Evolutionary conservation across 805 yeast genomes (phyloP).

Genomic region (Metschnikowia similis): DNA sequence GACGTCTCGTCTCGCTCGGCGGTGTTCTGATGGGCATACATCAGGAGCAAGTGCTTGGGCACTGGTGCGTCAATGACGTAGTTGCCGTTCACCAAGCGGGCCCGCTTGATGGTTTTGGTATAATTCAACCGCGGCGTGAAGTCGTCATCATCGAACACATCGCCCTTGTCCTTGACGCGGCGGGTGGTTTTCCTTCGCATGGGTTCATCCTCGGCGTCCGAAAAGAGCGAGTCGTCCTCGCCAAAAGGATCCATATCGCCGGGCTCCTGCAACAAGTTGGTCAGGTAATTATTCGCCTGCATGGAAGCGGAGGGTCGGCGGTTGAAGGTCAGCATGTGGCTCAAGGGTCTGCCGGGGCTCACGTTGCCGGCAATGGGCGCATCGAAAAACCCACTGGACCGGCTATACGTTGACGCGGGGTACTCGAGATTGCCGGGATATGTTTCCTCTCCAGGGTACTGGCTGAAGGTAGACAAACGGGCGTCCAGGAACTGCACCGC

Average conservation of each 20-base stretch:
- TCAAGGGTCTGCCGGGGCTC: neutral
- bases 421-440: slow-evolving; percentile 11
- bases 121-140: slow-evolving; percentile 39
- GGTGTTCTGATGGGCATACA: slow-evolving; percentile 20
- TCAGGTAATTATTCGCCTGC: slow-evolving; percentile 29
- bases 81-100: slow-evolving; percentile 51
- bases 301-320: slow-evolving; percentile 9
- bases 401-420: slow-evolving; percentile 15
- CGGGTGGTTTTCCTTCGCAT: slow-evolving; percentile 25
- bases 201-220: slow-evolving; percentile 35
- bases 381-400: slow-evolving; percentile 6
- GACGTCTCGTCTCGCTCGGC: slow-evolving; percentile 52
- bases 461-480: slow-evolving; percentile 7
- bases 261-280: slow-evolving; percentile 38
- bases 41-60: slow-evolving; percentile 34
- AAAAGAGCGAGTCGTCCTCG: slow-evolving; percentile 40
- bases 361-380: neutral
- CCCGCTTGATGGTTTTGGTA: slow-evolving; percentile 41
- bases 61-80: slow-evolving; percentile 43
- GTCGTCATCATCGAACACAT: slow-evolving; percentile 30
- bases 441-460: slow-evolving; percentile 1
- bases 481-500: slow-evolving; percentile 8
- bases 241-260: slow-evolving; percentile 41
- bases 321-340: neutral
- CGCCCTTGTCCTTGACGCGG: slow-evolving; percentile 13